Evolutionary conservation across 306 rosid species (phyloP).

Genomic region (Quercus engelmannii): DNA sequence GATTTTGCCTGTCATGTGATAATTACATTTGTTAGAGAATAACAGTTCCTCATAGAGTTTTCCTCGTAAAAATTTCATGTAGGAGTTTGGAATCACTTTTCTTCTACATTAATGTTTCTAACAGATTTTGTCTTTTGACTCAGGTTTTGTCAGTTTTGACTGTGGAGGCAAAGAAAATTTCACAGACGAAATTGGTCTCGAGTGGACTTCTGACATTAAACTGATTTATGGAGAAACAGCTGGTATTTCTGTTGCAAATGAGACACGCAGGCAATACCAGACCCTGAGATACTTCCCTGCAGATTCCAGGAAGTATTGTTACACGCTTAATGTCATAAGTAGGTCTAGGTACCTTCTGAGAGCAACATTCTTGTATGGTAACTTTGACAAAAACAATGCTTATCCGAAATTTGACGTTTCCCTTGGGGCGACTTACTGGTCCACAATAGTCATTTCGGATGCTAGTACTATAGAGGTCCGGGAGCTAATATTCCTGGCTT

Average conservation of each 20-base stretch:
- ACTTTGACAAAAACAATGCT: slow-evolving; percentile 79
- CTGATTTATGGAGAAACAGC: slow-evolving; percentile 54
- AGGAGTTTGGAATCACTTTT: not conserved
- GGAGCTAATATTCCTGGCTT: slow-evolving; percentile 87
- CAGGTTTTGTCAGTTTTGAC: slow-evolving; percentile 92
- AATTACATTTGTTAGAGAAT: not conserved
- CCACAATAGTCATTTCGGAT: slow-evolving; percentile 86
- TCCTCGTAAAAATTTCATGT: not conserved
- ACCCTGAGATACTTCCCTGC: slow-evolving; percentile 81
- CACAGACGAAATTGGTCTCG: slow-evolving; percentile 75
- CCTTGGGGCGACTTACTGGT: slow-evolving; percentile 90
- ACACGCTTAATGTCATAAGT: slow-evolving; percentile 63
- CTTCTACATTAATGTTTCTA: not conserved
- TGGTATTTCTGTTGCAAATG: slow-evolving; percentile 56
- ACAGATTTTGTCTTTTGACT: slow-evolving; percentile 19
- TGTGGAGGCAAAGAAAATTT: slow-evolving; percentile 78
- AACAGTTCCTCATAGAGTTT: not conserved
- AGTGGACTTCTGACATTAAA: slow-evolving; percentile 69
- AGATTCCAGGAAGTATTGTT: slow-evolving; percentile 89
- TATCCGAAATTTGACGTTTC: slow-evolving; percentile 93
- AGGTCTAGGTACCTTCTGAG: slow-evolving; percentile 88
- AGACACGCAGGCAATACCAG: slow-evolving; percentile 67
- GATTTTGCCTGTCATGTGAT: not conserved
- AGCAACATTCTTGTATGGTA: slow-evolving; percentile 88
- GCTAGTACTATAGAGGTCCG: slow-evolving; percentile 51